Evolutionary conservation across 306 rosid species (phyloP).

Genomic region (Cajanus cajan): DNA sequence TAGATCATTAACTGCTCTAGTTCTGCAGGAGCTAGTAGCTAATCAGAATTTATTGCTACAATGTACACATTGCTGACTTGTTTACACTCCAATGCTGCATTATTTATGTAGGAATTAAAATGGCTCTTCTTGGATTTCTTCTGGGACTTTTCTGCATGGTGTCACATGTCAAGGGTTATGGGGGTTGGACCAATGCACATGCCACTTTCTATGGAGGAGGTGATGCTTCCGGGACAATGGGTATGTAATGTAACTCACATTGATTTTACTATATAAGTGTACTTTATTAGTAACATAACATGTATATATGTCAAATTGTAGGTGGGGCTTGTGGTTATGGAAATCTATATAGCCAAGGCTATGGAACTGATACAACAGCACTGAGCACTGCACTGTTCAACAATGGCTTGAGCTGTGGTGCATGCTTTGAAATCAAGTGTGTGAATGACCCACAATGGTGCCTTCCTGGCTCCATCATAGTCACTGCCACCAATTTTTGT

Average conservation of each 20-base stretch:
- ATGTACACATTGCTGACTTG: constrained; percentile 5
- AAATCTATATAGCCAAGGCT: constrained; percentile 45
- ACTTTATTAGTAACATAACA: background rate
- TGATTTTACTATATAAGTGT: background rate
- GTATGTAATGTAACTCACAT: constrained; percentile 33
- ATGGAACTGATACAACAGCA: constrained; percentile 52
- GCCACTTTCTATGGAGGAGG: constrained; percentile 54
- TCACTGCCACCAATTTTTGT: constrained; percentile 51
- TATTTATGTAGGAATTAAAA: constrained; percentile 47
- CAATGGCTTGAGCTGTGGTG: constrained; percentile 49
- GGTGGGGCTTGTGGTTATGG: constrained; percentile 62
- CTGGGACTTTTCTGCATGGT: constrained; percentile 44
- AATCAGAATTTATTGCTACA: background rate
- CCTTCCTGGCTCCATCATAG: constrained; percentile 41
- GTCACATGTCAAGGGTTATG: constrained; percentile 48
- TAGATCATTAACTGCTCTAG: background rate
- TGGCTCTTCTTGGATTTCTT: constrained; percentile 51
- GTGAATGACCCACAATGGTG: constrained; percentile 53
- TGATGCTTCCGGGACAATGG: constrained; percentile 58
- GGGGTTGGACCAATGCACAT: constrained; percentile 44
- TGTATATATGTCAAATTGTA: background rate
- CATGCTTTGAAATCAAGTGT: constrained; percentile 47
- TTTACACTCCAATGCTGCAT: constrained; percentile 6
- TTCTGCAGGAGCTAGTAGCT: background rate
- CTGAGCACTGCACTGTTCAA: constrained; percentile 48